phyloP scores from a whole-genome alignment of 495 filamentous ascomycete genomes.

The Astrothelium macrocarpum region DNA sequence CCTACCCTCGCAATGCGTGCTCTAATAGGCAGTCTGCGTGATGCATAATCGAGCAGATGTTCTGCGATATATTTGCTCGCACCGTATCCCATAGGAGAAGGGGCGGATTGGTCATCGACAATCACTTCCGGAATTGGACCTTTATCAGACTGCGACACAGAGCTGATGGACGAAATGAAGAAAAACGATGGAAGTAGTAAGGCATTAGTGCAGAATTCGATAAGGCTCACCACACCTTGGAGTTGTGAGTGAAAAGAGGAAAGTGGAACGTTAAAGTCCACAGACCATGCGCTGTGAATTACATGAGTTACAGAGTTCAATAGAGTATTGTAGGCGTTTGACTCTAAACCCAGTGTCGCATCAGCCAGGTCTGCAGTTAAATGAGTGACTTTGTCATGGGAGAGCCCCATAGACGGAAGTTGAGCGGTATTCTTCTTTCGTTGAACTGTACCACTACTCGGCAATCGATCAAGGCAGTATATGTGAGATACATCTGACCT shows the following conservation, averaged over 20 bases:
- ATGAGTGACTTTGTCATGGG: constrained; percentile 21
- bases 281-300: constrained; percentile 41
- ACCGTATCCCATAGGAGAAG: constrained; percentile 12
- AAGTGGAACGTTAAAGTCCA: constrained; percentile 39
- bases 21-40: not conserved
- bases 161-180: constrained; percentile 15
- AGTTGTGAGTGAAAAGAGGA: constrained; percentile 23
- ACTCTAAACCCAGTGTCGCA: constrained; percentile 17
- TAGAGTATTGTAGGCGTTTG: constrained; percentile 14
- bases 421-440: not conserved
- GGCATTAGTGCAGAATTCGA: constrained; percentile 8
- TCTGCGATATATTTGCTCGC: constrained; percentile 16
- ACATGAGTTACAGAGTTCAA: constrained; percentile 21
- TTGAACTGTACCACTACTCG: constrained; percentile 5
- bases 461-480: constrained; percentile 13
- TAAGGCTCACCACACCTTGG: not conserved
- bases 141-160: not conserved
- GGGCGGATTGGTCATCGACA: constrained; percentile 2
- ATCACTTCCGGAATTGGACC: not conserved
- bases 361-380: constrained; percentile 17
- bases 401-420: not conserved
- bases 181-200: constrained; percentile 6
- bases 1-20: constrained; percentile 9
- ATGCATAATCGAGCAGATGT: constrained; percentile 7
- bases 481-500: not conserved